Evolutionary conservation across 2,329 filamentous ascomycete species (phyloP), one percentile per base, ranked within the genome.

Genomic region (Mollisia scopiformis): DNA sequence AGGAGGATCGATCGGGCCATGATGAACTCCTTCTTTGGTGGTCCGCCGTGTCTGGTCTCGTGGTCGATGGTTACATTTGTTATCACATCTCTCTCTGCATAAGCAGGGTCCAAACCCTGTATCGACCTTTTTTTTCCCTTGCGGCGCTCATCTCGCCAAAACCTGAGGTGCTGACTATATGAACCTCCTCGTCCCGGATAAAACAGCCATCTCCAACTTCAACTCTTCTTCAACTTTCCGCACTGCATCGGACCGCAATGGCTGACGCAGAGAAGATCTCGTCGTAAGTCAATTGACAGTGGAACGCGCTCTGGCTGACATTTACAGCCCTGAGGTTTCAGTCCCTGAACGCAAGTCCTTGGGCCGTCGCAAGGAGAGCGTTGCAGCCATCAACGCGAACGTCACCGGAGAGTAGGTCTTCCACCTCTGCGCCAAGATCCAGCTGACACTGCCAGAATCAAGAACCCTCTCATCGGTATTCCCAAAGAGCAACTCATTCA

Each of bases 381-480:
- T 70, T n/a, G 66, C 64, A 11, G 66, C 62, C 3, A 41, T 70
- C 23, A 67, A 59, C 1, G 43, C 68, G 19, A 70, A 70, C 39
- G 61, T 59, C 6, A 68, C 68, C 6, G 68, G 68, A 62, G 68
- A 70, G 67, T 68, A 27, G 1, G 67, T 64, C 14, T 25, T 21
- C 25, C 25, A 49, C 4, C 6, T 13, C 11, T n/a, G 14, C 13
- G 19, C 35, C 16, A n/a, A 33, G 50, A 27, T 16, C 16, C 41
- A 30, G 11, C 51, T 63, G 33, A 64, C 49, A 52, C 2, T 23
- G 13, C 2, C 59, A 84, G 82, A 65, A 80, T 84, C 68, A 76
- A 77, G 55, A 86, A 86, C 65, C 82, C 82, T n/a, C 76, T 89
- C 10, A 77, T 80, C 37, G 84, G 83, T 30, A 78, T 86, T 57